These are phyloP conservation scores for Annulohypoxylon nitens DNA, from an alignment of 495 filamentous ascomycete genomes.

Conservation along the genomic window DNA sequence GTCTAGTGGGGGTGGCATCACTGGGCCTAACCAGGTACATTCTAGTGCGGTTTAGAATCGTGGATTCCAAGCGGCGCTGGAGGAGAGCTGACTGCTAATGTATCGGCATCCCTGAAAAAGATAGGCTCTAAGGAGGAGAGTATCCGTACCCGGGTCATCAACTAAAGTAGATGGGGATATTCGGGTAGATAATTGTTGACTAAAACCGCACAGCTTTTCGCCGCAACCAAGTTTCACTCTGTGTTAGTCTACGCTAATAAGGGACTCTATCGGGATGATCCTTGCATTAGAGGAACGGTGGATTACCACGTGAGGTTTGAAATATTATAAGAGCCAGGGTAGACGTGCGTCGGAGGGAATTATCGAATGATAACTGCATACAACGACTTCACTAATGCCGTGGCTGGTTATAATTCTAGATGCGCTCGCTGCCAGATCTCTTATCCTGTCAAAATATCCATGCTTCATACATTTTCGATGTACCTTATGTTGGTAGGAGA, in stretches of 20 bases:
- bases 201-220: slow-evolving; percentile 16
- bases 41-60: slow-evolving; percentile 7
- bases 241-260: slow-evolving; percentile 32
- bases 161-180: slow-evolving; percentile 14
- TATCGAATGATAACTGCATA: slow-evolving; percentile 1
- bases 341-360: background rate
- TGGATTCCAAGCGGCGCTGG: background rate
- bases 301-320: slow-evolving; percentile 32
- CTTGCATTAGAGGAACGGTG: slow-evolving; percentile 25
- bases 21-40: slow-evolving; percentile 8
- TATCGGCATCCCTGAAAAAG: slow-evolving; percentile 22
- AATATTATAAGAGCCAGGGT: slow-evolving; percentile 31
- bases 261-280: slow-evolving; percentile 38
- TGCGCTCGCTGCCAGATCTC: background rate
- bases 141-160: slow-evolving; percentile 17
- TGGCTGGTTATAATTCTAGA: background rate
- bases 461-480: background rate
- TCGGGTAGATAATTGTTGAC: slow-evolving; percentile 26
- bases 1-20: slow-evolving; percentile 15
- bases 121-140: slow-evolving; percentile 2
- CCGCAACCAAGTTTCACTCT: slow-evolving; percentile 44
- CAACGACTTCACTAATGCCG: background rate
- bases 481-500: background rate
- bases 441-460: background rate
- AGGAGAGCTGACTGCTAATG: slow-evolving; percentile 16